phyloP scores from a whole-genome alignment of 176 grass and related monocot genomes.

The Coix lacrymajobi region DNA sequence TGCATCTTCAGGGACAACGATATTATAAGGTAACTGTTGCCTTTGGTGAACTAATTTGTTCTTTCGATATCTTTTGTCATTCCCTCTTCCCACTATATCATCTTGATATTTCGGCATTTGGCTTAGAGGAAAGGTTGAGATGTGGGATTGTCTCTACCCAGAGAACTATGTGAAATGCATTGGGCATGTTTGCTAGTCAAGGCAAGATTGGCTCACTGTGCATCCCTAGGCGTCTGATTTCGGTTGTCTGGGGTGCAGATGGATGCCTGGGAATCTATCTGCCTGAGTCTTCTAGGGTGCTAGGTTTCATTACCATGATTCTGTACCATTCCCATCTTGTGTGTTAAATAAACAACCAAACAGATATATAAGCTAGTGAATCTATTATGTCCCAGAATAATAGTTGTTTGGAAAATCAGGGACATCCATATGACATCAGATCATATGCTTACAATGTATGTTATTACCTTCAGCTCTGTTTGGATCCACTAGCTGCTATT shows the following conservation, averaged over 20 bases:
- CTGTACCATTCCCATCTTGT: neutral
- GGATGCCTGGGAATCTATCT: too few relatives aligned
- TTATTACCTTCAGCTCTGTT: too few relatives aligned
- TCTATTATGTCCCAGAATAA: neutral
- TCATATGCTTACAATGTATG: neutral
- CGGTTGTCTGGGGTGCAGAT: neutral
- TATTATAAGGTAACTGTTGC: constrained; percentile 58
- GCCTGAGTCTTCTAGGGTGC: neutral
- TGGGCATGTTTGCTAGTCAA: neutral
- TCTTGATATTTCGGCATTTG: constrained; percentile 7
- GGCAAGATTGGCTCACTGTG: neutral
- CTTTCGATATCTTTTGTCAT: neutral
- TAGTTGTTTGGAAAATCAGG: neutral
- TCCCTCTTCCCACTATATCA: neutral
- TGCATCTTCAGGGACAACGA: constrained; percentile 85
- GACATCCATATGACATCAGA: neutral
- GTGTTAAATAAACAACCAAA: neutral
- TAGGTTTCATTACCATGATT: neutral
- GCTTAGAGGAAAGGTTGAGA: neutral
- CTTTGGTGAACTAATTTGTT: neutral
- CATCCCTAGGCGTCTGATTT: neutral
- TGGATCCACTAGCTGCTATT: too few relatives aligned
- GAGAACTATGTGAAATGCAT: neutral
- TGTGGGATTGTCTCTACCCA: neutral
- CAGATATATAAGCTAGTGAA: neutral